Conservation (phyloP, 345 rosid species). For the Hibiscus mutabilis region DNA sequence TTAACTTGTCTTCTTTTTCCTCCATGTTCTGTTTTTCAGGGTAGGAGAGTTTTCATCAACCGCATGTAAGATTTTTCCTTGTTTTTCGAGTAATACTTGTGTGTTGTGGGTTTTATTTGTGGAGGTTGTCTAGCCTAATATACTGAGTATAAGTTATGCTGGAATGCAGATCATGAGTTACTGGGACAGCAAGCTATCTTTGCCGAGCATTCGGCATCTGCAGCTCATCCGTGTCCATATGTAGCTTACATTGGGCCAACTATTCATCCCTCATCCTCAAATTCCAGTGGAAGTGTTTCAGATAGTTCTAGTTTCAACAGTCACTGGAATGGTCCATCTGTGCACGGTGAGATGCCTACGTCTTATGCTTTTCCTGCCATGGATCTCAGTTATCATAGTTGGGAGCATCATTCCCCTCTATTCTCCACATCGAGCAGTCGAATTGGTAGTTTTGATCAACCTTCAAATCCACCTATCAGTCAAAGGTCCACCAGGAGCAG, state of each 20-base stretch:
- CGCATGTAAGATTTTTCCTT: conserved; percentile 57
- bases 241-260: conserved; percentile 85
- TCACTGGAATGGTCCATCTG: conserved; percentile 72
- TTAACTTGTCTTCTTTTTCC: conserved; percentile 3
- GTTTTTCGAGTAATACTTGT: conserved; percentile 2
- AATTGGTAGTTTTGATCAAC: conserved; percentile 49
- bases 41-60: conserved; percentile 72
- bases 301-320: conserved; percentile 61
- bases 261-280: conserved; percentile 69
- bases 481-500: conserved; percentile 54
- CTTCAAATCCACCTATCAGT: conserved; percentile 43
- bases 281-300: conserved; percentile 54
- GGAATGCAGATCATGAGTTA: conserved; percentile 72
- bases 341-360: conserved; percentile 62
- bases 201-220: conserved; percentile 67
- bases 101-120: no score
- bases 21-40: no score
- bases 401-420: conserved; percentile 72
- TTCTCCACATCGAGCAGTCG: conserved; percentile 56
- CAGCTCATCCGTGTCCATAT: conserved; percentile 84
- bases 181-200: conserved; percentile 61
- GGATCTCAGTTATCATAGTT: conserved; percentile 66
- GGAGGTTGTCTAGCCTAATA: conserved; percentile 1
- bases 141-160: conserved; percentile 17
- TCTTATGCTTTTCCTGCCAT: conserved; percentile 67